Percentiles rank a stretch among this genome's conserved stretches.
phyloP scores from a whole-genome alignment of 2,329 filamentous ascomycete species.

The Didymella keratinophila region DNA sequence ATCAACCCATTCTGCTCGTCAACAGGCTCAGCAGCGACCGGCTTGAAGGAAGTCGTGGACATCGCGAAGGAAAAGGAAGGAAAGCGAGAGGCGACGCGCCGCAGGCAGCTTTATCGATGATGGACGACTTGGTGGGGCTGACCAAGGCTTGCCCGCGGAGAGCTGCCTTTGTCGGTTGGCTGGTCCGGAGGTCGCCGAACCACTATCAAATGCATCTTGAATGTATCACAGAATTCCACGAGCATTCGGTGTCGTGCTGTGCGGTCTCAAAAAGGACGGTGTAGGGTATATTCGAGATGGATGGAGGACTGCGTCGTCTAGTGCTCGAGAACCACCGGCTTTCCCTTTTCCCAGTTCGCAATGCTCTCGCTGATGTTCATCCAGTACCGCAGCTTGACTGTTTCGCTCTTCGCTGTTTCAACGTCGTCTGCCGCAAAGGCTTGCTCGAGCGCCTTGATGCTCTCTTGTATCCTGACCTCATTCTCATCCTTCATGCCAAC shows the following conservation, averaged over 20 bases:
- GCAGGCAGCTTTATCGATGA: constrained; percentile 27
- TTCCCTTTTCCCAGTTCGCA: constrained; percentile 83
- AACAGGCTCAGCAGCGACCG: constrained; percentile 35
- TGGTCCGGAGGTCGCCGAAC: constrained; percentile 12
- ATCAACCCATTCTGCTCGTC: constrained; percentile 54
- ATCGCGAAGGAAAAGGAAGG: constrained; percentile 42
- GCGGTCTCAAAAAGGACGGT: not conserved
- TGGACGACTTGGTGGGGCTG: constrained; percentile 20
- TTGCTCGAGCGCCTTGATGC: constrained; percentile 68
- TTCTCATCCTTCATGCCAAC: constrained; percentile 69
- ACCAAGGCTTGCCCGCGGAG: constrained; percentile 20
- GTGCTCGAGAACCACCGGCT: constrained; percentile 65
- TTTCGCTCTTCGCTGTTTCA: constrained; percentile 72
- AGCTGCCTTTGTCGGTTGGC: constrained; percentile 19
- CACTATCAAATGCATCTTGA: not conserved
- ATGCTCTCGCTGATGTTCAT: constrained; percentile 83
- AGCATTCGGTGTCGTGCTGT: not conserved
- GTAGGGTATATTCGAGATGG: constrained; percentile 10
- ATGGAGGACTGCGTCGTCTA: constrained; percentile 34
- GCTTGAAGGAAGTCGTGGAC: constrained; percentile 41
- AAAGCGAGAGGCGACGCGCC: constrained; percentile 20
- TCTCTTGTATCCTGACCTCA: constrained; percentile 68
- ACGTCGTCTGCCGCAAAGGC: constrained; percentile 74
- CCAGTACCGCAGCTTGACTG: constrained; percentile 86
- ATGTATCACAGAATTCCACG: not conserved